These are phyloP conservation scores for Talaromyces wortmannii DNA, from an alignment of 495 filamentous ascomycete species.

Conservation along the genomic window DNA sequence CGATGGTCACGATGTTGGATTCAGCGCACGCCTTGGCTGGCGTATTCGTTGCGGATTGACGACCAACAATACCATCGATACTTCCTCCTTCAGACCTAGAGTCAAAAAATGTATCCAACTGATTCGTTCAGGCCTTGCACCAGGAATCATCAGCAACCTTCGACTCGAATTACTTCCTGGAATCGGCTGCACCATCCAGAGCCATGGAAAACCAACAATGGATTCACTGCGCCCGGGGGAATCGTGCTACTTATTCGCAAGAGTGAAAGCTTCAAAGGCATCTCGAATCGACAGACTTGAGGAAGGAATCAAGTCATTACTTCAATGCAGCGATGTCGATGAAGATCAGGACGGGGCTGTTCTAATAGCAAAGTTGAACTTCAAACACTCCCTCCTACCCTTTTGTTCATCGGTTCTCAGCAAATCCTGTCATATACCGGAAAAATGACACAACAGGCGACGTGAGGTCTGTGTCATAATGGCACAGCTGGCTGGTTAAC, in stretches of 20 bases:
- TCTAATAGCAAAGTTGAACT: conserved; percentile 13
- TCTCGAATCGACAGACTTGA: neutral
- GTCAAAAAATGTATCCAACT: neutral
- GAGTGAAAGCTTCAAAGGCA: neutral
- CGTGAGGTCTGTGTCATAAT: no score
- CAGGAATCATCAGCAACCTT: conserved; percentile 3
- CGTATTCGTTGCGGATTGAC: conserved; percentile 11
- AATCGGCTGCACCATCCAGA: neutral
- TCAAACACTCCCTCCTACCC: conserved; percentile 14
- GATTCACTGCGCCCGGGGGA: conserved; percentile 9
- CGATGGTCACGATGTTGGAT: neutral
- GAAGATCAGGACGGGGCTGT: neutral
- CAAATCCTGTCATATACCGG: neutral
- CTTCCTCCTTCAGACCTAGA: conserved; percentile 2
- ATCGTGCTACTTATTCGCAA: conserved; percentile 2
- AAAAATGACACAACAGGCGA: no score
- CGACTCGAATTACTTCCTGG: conserved; percentile 3
- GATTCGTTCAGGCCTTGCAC: conserved; percentile 6
- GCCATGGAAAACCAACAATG: neutral
- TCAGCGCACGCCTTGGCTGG: conserved; percentile 12
- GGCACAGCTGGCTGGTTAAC: neutral
- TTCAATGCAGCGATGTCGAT: neutral
- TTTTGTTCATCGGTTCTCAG: neutral
- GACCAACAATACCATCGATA: neutral
- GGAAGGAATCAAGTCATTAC: neutral